These are phyloP conservation scores for Suillus variegatus DNA, from an alignment of 768 basidiomycete genomes.

Conservation along the genomic window DNA sequence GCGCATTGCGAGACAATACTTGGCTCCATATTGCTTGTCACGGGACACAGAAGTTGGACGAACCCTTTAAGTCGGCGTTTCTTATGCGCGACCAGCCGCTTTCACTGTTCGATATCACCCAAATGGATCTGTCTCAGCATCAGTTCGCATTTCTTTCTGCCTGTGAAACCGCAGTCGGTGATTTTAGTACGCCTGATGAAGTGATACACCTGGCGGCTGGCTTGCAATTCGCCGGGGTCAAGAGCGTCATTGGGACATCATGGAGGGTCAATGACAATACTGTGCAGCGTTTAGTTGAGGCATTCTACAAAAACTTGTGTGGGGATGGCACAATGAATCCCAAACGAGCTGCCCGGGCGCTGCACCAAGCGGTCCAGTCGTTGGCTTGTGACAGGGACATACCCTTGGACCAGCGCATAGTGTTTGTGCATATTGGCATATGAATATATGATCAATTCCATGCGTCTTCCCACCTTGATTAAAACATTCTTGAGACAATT, in stretches of 20 bases:
- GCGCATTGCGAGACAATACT: not conserved
- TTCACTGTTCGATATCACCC: slow-evolving; percentile 7
- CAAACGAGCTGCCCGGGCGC: too few species aligned
- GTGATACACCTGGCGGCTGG: not conserved
- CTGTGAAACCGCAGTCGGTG: slow-evolving; percentile 11
- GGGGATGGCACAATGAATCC: too few species aligned
- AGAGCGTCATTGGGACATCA: too few species aligned
- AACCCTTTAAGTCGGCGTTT: slow-evolving; percentile 16
- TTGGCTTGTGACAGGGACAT: not conserved
- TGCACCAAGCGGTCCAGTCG: too few species aligned
- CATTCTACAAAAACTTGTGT: too few species aligned
- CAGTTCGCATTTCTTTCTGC: slow-evolving; percentile 22
- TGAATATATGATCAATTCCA: too few species aligned
- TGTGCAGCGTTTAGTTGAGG: too few species aligned
- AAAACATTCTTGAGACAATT: too few species aligned
- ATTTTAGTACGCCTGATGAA: not conserved
- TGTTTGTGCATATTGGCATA: not conserved
- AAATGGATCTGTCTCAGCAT: not conserved
- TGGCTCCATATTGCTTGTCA: slow-evolving; percentile 26
- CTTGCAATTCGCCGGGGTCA: too few species aligned
- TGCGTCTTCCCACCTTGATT: too few species aligned
- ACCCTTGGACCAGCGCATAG: not conserved
- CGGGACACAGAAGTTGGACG: slow-evolving; percentile 2
- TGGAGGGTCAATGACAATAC: too few species aligned
- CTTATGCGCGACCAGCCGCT: slow-evolving; percentile 2